Evolutionary conservation across 2,329 filamentous ascomycete species (phyloP).

Genomic region (Pseudogymnoascus sp.): DNA sequence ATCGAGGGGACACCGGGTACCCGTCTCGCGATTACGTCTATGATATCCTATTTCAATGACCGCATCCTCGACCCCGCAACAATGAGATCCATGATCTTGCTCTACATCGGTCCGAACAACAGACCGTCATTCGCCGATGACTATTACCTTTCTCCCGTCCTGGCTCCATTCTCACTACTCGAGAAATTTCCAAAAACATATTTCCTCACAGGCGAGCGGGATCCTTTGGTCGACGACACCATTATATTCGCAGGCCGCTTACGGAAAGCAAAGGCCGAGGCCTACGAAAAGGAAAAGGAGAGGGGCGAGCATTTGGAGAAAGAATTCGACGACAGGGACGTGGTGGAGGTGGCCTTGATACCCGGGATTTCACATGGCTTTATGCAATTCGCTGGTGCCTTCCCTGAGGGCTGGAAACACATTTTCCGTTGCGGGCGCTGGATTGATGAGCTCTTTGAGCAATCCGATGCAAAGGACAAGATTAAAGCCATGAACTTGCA

Average conservation of each 20-base stretch:
- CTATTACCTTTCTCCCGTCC: slow-evolving; percentile 79
- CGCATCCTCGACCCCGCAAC: slow-evolving; percentile 91
- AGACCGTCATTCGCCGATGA: slow-evolving; percentile 88
- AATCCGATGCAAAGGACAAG: slow-evolving; percentile 37
- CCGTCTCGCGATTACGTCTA: slow-evolving; percentile 87
- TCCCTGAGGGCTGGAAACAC: slow-evolving; percentile 83
- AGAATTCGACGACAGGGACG: slow-evolving; percentile 62
- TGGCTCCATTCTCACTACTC: slow-evolving; percentile 78
- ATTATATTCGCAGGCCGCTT: slow-evolving; percentile 89
- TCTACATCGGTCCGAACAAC: slow-evolving; percentile 91
- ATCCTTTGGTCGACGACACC: slow-evolving; percentile 92
- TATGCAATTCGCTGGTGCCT: slow-evolving; percentile 79
- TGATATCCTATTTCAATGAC: slow-evolving; percentile 97
- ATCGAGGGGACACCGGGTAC: slow-evolving; percentile 37
- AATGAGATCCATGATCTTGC: slow-evolving; percentile 98
- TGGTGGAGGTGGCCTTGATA: slow-evolving; percentile 74
- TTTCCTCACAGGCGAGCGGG: slow-evolving; percentile 88
- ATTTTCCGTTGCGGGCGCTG: slow-evolving; percentile 71
- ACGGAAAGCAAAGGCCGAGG: slow-evolving; percentile 64
- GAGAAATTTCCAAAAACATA: slow-evolving; percentile 88
- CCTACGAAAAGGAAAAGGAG: slow-evolving; percentile 41
- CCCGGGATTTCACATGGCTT: slow-evolving; percentile 92
- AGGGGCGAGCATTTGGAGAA: slow-evolving; percentile 41
- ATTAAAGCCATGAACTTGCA: slow-evolving; percentile 22
- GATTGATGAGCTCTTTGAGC: slow-evolving; percentile 69